phyloP scores from a whole-genome alignment of 495 filamentous ascomycete species.

The Aspergillus leporis region DNA sequence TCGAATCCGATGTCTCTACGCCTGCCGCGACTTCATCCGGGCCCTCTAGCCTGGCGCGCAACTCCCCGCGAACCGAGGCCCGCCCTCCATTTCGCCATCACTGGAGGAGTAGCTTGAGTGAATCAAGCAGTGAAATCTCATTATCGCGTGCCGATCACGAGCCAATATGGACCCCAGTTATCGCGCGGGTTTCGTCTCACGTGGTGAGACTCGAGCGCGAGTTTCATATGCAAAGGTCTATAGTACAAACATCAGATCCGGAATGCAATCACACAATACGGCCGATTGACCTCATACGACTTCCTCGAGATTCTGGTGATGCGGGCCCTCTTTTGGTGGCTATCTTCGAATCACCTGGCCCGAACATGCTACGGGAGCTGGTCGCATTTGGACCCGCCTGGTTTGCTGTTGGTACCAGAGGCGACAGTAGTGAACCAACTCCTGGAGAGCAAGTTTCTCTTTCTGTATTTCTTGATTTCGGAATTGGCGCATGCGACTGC shows the following conservation, averaged over 20 bases:
- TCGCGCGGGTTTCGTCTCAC: conserved; percentile 79
- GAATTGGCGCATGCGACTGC: conserved; percentile 81
- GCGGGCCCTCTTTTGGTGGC: conserved; percentile 65
- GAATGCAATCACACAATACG: conserved; percentile 71
- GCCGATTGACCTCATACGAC: conserved; percentile 69
- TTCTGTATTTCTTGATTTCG: conserved; percentile 79
- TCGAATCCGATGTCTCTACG: conserved; percentile 41
- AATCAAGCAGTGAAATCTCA: conserved; percentile 51
- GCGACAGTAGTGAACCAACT: conserved; percentile 49
- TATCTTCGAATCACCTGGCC: conserved; percentile 77
- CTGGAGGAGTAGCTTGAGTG: conserved; percentile 47
- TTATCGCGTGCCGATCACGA: conserved; percentile 43
- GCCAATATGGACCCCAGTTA: conserved; percentile 51
- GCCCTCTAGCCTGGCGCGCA: conserved; percentile 44
- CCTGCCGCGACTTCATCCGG: conserved; percentile 49
- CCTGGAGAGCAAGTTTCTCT: conserved; percentile 65
- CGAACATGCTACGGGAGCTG: conserved; percentile 67
- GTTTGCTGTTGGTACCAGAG: conserved; percentile 53
- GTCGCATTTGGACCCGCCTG: conserved; percentile 77
- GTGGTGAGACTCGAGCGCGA: conserved; percentile 78
- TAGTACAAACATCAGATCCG: conserved; percentile 71
- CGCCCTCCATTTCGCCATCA: conserved; percentile 37
- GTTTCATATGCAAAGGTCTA: conserved; percentile 72
- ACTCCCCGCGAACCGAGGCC: conserved; percentile 47
- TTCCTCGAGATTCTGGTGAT: conserved; percentile 65